Evolutionary conservation across 1,284 basidiomycete species (phyloP).

Genomic region (Cutaneotrichosporon cavernicola): DNA sequence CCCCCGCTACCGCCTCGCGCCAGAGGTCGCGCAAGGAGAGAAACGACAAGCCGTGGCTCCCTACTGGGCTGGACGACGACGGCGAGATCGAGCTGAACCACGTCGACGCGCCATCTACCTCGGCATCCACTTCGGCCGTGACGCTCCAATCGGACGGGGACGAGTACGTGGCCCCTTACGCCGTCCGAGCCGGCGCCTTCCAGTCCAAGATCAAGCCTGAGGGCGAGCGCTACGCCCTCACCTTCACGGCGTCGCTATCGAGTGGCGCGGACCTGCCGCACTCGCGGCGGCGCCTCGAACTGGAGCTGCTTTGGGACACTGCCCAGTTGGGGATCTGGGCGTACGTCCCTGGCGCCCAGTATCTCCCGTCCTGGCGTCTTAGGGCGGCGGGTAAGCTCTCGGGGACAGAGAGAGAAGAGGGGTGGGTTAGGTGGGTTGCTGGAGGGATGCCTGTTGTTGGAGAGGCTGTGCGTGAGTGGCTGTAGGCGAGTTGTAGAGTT

Average conservation of each 20-base stretch:
- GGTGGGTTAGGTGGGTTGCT: constrained; percentile 17
- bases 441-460: constrained; percentile 24
- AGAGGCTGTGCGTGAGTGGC: constrained; percentile 17
- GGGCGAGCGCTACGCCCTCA: constrained; percentile 17
- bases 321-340: constrained; percentile 13
- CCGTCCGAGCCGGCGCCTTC: not conserved
- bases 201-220: not conserved
- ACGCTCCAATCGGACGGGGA: not conserved
- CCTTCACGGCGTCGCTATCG: constrained; percentile 24
- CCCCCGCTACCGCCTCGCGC: not conserved
- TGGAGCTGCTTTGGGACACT: constrained; percentile 28
- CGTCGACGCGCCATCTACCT: constrained; percentile 9
- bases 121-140: not conserved
- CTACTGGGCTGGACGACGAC: constrained; percentile 1
- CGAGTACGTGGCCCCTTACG: constrained; percentile 18
- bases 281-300: constrained; percentile 26
- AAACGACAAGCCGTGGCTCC: not conserved
- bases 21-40: not conserved
- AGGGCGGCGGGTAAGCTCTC: constrained; percentile 7
- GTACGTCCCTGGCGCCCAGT: constrained; percentile 21
- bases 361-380: constrained; percentile 17
- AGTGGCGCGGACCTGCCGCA: constrained; percentile 19
- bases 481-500: constrained; percentile 2
- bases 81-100: constrained; percentile 17
- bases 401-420: constrained; percentile 3